These are phyloP conservation scores for Crithidia fasciculata DNA, from an alignment of 208 protist genomes.

Conservation along the genomic window DNA sequence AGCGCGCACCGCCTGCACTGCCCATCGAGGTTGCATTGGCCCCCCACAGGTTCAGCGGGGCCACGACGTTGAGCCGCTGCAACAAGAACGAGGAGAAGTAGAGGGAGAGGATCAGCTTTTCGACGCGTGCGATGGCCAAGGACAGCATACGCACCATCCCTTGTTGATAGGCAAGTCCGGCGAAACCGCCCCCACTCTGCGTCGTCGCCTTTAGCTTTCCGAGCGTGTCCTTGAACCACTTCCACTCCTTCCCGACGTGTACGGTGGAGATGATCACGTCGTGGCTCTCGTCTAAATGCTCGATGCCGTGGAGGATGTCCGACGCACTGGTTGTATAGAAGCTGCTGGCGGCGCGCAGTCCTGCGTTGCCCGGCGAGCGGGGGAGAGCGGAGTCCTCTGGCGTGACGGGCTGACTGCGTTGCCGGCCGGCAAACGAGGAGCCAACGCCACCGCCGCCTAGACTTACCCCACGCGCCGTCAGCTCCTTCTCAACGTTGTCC, in stretches of 20 bases:
- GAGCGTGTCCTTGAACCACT: conserved; percentile 15
- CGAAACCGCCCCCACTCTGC: not conserved
- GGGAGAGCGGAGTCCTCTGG: conserved; percentile 12
- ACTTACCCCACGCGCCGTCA: conserved; percentile 12
- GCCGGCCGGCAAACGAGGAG: not conserved
- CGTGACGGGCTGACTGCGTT: conserved; percentile 4
- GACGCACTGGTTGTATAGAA: not conserved
- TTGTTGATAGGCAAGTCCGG: conserved; percentile 9
- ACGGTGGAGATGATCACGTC: conserved; percentile 31
- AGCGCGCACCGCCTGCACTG: not conserved
- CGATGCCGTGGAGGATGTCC: conserved; percentile 23
- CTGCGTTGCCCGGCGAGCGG: not conserved
- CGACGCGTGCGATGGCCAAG: conserved; percentile 20
- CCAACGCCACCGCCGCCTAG: not conserved
- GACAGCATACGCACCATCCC: conserved; percentile 7
- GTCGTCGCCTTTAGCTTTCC: conserved; percentile 3
- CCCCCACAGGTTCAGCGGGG: conserved; percentile 5
- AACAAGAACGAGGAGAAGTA: conserved; percentile 36
- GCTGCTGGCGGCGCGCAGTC: not conserved
- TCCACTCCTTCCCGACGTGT: conserved; percentile 36
- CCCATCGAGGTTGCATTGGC: not conserved
- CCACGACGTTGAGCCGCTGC: conserved; percentile 5
- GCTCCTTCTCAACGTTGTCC: conserved; percentile 33
- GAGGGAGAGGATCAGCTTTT: conserved; percentile 29
- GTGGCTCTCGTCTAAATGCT: conserved; percentile 13